Conservation (phyloP, 768 basidiomycete genomes). For the Crassisporium funariophilum region DNA sequence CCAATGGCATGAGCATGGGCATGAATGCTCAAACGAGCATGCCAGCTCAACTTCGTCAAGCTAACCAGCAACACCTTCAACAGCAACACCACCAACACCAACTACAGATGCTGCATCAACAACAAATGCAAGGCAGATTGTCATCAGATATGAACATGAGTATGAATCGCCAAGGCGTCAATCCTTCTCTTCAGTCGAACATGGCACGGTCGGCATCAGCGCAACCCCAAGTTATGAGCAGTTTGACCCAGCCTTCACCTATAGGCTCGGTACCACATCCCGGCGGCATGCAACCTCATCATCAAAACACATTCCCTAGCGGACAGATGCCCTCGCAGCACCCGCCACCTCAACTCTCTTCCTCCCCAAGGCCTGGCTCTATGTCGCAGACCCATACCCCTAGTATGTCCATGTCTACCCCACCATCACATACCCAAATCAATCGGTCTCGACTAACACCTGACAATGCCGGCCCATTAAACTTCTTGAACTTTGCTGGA, state of each 20-base stretch:
- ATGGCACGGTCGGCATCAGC: constrained; percentile 45
- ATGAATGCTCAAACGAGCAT: constrained; percentile 49
- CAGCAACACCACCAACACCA: constrained; percentile 35
- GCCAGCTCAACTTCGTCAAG: constrained; percentile 37
- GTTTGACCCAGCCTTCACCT: constrained; percentile 39
- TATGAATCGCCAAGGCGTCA: constrained; percentile 40
- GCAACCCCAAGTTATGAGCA: constrained; percentile 51
- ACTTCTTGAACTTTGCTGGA: constrained; percentile 46
- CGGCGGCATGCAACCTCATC: constrained; percentile 35
- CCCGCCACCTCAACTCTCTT: constrained; percentile 38
- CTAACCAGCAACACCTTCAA: constrained; percentile 7
- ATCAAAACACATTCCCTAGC: constrained; percentile 40
- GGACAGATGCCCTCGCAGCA: constrained; percentile 40
- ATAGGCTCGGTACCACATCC: constrained; percentile 29
- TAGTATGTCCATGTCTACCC: constrained; percentile 39
- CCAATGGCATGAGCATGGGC: constrained; percentile 40
- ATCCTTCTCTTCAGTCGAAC: constrained; percentile 44
- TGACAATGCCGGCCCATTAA: constrained; percentile 38
- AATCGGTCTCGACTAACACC: constrained; percentile 48
- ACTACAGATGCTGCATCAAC: constrained; percentile 24
- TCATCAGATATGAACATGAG: constrained; percentile 32
- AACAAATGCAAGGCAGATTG: constrained; percentile 37
- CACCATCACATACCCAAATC: constrained; percentile 40
- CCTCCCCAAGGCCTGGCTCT: constrained; percentile 40
- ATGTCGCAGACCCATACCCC: constrained; percentile 40